Evolutionary conservation across 371 early-diverging fungal species (phyloP), one percentile per base, ranked within the genome.

Genomic region (Apophysomyces elegans): DNA sequence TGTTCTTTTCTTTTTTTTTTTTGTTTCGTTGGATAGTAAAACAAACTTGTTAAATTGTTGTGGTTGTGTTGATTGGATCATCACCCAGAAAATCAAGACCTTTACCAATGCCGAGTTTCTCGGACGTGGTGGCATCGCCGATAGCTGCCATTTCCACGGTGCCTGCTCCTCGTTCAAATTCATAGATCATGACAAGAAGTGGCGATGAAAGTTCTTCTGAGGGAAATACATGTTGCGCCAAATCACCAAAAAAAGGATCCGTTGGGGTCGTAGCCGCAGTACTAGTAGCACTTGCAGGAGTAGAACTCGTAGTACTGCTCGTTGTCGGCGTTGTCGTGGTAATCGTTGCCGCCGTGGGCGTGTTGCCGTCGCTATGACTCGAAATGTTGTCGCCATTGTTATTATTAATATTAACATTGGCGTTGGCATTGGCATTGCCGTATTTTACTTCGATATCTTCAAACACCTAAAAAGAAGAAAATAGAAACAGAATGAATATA

Each of bases 101-200:
- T n/a, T 64, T 65, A 21, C 69, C 69, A 58, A 69, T 64, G 43
- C 66, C 69, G 16, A 72, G 58, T 37, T 66, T 63, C 44, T 50
- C 58, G n/a, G 43, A 54, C 12, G 56, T 58, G 11, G 39, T 26
- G 1, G 69, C 35, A 36, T 73, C 73, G 1, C 73, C 73, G 5
- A 61, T 14, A 37, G 58, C 37, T 37, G 37, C 62, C 2, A 78
- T 59, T 35, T 77, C 79, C 46, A 79, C 75, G 16, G 72, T 69
- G 0, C 87, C 85, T 21, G 73, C 70, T 1, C 85, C 85, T 6
- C 76, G 73, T 70, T 85, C 84, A 64, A 86, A 86, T 47, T 84
- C 85, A 62, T 78, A 86, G 4, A 77, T 67, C 74, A 84, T 80
- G 36, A 77, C 77, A 11, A 86, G 65, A 58, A 84, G 59, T 9